These are phyloP conservation scores for Dendrobium huoshanense DNA, from an alignment of 106 monocot genomes.

Conservation along the genomic window DNA sequence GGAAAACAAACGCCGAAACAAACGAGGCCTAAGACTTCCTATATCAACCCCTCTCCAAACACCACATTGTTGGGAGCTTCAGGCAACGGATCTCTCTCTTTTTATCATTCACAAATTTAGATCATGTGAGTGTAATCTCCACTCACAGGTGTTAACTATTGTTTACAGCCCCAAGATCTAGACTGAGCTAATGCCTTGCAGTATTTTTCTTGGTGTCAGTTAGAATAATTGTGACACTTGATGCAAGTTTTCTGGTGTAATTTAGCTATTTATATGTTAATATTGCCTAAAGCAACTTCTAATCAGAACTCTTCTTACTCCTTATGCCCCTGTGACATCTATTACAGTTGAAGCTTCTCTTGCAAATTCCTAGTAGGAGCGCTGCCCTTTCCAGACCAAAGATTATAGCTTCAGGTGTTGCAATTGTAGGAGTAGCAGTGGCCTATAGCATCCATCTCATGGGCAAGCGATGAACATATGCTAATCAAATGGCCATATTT, in stretches of 20 bases:
- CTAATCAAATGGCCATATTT: background rate
- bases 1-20: too few relatives aligned
- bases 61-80: background rate
- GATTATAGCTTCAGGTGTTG: slow-evolving; percentile 52
- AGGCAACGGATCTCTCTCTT: background rate
- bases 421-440: slow-evolving; percentile 34
- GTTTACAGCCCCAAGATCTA: background rate
- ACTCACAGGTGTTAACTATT: background rate
- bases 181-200: background rate
- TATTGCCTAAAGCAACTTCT: too few relatives aligned
- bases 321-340: background rate
- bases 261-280: too few relatives aligned
- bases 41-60: background rate
- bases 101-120: background rate
- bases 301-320: background rate
- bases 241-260: too few relatives aligned
- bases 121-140: background rate
- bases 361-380: slow-evolving; percentile 49
- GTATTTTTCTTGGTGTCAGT: background rate
- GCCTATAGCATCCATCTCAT: slow-evolving; percentile 64
- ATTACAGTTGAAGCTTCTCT: slow-evolving; percentile 43
- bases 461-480: slow-evolving; percentile 36
- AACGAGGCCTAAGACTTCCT: background rate
- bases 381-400: slow-evolving; percentile 26
- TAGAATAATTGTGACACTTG: background rate